These are phyloP conservation scores for Prunus persica DNA, from an alignment of 306 rosid species.

Conservation along the genomic window Prunus_persica_NCBIv2 NC_034012.1:13102001-13102500, in stretches of 20 bases:
- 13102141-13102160: slow-evolving; percentile 81
- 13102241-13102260: background rate
- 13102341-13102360: background rate
- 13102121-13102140: slow-evolving; percentile 80
- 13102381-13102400: background rate
- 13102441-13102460: too few relatives aligned
- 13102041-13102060: slow-evolving; percentile 94
- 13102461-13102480: background rate
- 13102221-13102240: slow-evolving; percentile 17
- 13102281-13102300: background rate
- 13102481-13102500: background rate
- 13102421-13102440: background rate
- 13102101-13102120: slow-evolving; percentile 57
- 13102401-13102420: background rate
- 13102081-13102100: slow-evolving; percentile 90
- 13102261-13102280: slow-evolving; percentile 7
- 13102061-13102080: slow-evolving; percentile 90
- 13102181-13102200: slow-evolving; percentile 51
- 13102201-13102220: slow-evolving; percentile 80
- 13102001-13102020: slow-evolving; percentile 68
- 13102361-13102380: background rate
- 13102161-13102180: slow-evolving; percentile 66
- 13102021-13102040: slow-evolving; percentile 95
- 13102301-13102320: background rate
- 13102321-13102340: slow-evolving; percentile 11